Conservation (phyloP, 164 flowering plant genomes). For the Umbellularia californica region DNA sequence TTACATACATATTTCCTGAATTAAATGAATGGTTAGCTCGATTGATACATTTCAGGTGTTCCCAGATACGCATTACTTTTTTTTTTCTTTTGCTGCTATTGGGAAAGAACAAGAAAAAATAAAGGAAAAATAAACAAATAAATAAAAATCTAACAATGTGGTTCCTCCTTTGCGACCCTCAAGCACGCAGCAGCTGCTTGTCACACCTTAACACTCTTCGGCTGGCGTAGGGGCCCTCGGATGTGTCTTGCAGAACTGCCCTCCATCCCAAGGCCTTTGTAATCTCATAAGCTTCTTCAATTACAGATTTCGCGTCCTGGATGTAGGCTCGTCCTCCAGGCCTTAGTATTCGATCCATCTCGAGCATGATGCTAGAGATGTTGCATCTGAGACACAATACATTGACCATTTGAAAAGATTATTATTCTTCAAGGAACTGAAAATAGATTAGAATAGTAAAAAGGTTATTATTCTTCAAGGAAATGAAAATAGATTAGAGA, state of each 20-base stretch:
- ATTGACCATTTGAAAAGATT: background rate
- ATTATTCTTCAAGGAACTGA: background rate
- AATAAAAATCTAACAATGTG: background rate
- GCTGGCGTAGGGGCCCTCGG: conserved; percentile 73
- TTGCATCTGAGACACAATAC: conserved; percentile 40
- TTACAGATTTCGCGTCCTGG: conserved; percentile 41
- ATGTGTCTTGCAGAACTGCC: conserved; percentile 32
- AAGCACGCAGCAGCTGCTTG: conserved; percentile 20
- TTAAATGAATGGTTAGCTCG: background rate
- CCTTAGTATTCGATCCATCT: conserved; percentile 82
- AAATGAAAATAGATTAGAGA: background rate
- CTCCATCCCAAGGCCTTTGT: conserved; percentile 69
- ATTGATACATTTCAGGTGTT: conserved; percentile 1
- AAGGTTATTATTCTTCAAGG: background rate
- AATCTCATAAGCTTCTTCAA: conserved; percentile 42
- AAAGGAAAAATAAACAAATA: background rate
- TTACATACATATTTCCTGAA: background rate
- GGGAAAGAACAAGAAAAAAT: background rate
- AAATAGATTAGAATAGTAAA: background rate
- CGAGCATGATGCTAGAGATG: conserved; percentile 63
- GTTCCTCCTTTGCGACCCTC: background rate
- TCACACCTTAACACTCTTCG: conserved; percentile 52
- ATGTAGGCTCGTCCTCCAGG: conserved; percentile 74
- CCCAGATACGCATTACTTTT: background rate
- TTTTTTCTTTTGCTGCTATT: background rate